Base-by-base conservation (phyloP, 1,284 basidiomycete species). In the Prillingera fragicola region DNA sequence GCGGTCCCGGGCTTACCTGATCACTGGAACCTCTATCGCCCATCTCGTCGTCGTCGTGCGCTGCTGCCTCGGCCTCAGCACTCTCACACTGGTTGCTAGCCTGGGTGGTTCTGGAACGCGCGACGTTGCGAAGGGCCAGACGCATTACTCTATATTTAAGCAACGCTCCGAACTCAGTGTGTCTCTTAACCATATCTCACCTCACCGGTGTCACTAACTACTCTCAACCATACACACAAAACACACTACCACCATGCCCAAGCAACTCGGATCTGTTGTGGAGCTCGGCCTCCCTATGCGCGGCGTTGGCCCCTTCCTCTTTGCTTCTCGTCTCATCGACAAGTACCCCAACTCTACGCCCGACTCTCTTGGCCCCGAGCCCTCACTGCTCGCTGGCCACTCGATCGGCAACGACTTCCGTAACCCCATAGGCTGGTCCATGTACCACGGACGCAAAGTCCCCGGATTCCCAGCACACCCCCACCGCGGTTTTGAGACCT, bases 381-480 rank as follows among this genome's bases (percentile, higher is more conserved):
- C 45, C 12, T 35, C 33, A 8, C 40, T 40, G 1, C 23, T 35
- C 17, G 29, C 29, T 3, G 50, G 50, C 21, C 50, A 43, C 37
- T 14, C 34, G 19, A 29, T 48, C n/a, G 50, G 50, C 17, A 39
- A 27, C 28, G 50, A 52, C 37, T 35, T 48, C 8, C 12, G 34
- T 29, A 35, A 52, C 40, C 36, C 43, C 7, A 25, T 33, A n/a
- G 50, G 50, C 18, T 52, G 45, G 45, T 36, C 25, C 37, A 44
- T 48, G 37, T 52, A 51, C 41, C 45, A 47, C 41, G 41, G 41
- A 36, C 23, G 26, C 8, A 38, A 28, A 3, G 36, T 50, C 3
- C 43, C 48, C 3, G 48, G 48, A 5, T 50, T 50, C 43, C 48
- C 48, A 2, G 42, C 43, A 9, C 33, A 42, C 32, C 32, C 32